Evolutionary conservation across 2,329 filamentous ascomycete genomes (phyloP), one percentile per base, ranked within the genome.

Genomic region (Juglanconis juglandina): DNA sequence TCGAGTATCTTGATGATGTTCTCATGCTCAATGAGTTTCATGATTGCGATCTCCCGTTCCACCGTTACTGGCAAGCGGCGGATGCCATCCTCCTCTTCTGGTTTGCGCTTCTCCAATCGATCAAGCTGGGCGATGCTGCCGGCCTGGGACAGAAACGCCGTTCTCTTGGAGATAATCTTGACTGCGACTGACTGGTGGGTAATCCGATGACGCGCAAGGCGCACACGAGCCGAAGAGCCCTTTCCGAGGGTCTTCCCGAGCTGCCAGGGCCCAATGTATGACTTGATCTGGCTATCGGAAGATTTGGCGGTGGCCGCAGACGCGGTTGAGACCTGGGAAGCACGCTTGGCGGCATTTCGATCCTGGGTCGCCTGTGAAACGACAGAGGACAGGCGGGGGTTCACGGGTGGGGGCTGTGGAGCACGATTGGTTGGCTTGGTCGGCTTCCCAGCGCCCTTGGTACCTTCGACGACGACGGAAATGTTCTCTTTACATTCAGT

Each of bases 1-100:
- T 99, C 95, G 71, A 94, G 95, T 9, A 99, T 78, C 66, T 90
- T 91, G 74, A 97, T 93, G 68, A 98, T 94, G 72, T 98, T 95
- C 5, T 89, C 91, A 75, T 99, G 95, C 69, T 96, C 89, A 63
- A 98, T 91, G 60, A 98, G 83, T 76, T 97, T 98, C 84, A 99
- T 92, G 68, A 99, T 96, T 37, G 94, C 92, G 46, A 99, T 93
- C 72, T 99, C 95, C 58, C 95, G 85, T 75, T 98, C 94, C 63
- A 99, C 90, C 1, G 92, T 90, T 68, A 94, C 87, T 1, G 94
- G 94, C 71, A 96, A 92, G 57, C 85, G 83, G 66, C 87, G 84
- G 61, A 88, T 81, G 46, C 87, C 86, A 54, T 84, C 79, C 41
- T 81, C 77, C 62, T 77, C 79, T 42, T 80, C 81, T 33, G 81